phyloP scores from a whole-genome alignment of 1,139 yeast species.

The Sugiyamaella japonica region DNA sequence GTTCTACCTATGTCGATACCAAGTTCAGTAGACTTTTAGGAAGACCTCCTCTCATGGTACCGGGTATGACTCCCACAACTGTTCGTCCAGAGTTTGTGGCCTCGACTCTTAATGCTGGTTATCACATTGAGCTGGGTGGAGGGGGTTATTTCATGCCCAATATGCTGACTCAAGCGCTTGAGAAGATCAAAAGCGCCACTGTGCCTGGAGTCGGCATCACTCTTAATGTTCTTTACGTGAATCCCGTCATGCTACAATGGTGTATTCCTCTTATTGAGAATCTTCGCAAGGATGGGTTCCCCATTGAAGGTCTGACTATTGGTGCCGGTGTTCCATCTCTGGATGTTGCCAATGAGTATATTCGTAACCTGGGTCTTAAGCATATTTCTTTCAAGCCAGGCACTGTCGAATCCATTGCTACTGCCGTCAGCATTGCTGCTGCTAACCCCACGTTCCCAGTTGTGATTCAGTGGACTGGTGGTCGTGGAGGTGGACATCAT shows the following conservation, averaged over 20 bases:
- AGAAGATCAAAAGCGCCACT: slow-evolving; percentile 53
- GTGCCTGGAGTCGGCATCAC: slow-evolving; percentile 91
- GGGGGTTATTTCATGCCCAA: slow-evolving; percentile 90
- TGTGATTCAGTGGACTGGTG: slow-evolving; percentile 99
- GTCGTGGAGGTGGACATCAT: slow-evolving; percentile 99
- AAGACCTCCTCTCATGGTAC: slow-evolving; percentile 94
- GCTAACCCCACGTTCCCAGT: slow-evolving; percentile 96
- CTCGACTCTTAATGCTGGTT: slow-evolving; percentile 93
- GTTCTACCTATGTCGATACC: slow-evolving; percentile 75
- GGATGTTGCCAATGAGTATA: slow-evolving; percentile 96
- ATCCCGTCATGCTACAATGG: slow-evolving; percentile 98
- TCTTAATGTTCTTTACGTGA: slow-evolving; percentile 89
- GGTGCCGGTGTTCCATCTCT: slow-evolving; percentile 99
- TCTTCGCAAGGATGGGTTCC: slow-evolving; percentile 88
- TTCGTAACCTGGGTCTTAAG: slow-evolving; percentile 86
- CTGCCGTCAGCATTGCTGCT: slow-evolving; percentile 85
- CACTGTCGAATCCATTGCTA: slow-evolving; percentile 87
- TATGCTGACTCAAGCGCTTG: slow-evolving; percentile 72
- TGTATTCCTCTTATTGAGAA: slow-evolving; percentile 93
- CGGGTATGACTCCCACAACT: slow-evolving; percentile 99
- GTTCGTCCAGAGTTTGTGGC: slow-evolving; percentile 92
- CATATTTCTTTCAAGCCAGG: slow-evolving; percentile 98
- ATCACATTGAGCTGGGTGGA: slow-evolving; percentile 96
- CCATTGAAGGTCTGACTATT: slow-evolving; percentile 91
- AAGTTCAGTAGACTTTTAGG: slow-evolving; percentile 90